A percentile compares a stretch with the other conserved stretches of the same genome.
phyloP scores from a whole-genome alignment of 768 basidiomycete genomes.

The Xerocomus potaroensis region DNA sequence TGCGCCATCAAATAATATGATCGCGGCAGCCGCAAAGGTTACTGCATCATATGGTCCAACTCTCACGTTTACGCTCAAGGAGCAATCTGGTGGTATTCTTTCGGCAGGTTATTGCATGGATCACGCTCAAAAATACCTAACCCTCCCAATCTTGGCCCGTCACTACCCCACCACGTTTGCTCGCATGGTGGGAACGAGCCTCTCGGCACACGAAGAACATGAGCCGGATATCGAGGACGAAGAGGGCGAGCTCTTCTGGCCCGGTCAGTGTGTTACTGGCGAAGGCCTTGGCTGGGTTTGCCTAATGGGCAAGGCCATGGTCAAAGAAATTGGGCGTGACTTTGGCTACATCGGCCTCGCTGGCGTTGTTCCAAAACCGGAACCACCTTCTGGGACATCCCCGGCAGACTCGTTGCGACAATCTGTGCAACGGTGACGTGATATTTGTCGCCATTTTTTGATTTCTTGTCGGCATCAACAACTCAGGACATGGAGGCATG shows the following conservation, averaged over 20 bases:
- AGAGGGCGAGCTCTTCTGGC: constrained; percentile 85
- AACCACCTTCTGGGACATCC: constrained; percentile 32
- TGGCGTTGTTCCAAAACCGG: constrained; percentile 70
- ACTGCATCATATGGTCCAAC: constrained; percentile 27
- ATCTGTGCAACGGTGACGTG: constrained; percentile 30
- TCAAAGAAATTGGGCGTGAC: constrained; percentile 72
- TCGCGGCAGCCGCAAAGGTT: constrained; percentile 30
- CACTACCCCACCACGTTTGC: constrained; percentile 75
- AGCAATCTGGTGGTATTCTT: constrained; percentile 35
- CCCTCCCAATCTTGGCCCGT: constrained; percentile 60
- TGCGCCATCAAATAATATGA: constrained; percentile 25
- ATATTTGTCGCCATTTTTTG: constrained; percentile 6
- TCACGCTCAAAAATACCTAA: constrained; percentile 51
- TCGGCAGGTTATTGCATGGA: constrained; percentile 42
- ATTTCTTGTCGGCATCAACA: constrained; percentile 32
- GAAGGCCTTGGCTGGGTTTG: constrained; percentile 87
- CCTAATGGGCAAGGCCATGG: constrained; percentile 82
- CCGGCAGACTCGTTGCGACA: constrained; percentile 30
- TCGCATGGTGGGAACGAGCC: constrained; percentile 63
- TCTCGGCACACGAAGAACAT: constrained; percentile 63
- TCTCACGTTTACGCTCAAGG: constrained; percentile 24
- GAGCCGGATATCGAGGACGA: constrained; percentile 83
- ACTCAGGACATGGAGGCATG: constrained; percentile 21
- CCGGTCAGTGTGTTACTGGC: constrained; percentile 64
- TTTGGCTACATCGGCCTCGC: constrained; percentile 70